These are phyloP conservation scores for Chlorella sorokiniana DNA, from an alignment of 139 green algal genomes.

Conservation along the genomic window DNA sequence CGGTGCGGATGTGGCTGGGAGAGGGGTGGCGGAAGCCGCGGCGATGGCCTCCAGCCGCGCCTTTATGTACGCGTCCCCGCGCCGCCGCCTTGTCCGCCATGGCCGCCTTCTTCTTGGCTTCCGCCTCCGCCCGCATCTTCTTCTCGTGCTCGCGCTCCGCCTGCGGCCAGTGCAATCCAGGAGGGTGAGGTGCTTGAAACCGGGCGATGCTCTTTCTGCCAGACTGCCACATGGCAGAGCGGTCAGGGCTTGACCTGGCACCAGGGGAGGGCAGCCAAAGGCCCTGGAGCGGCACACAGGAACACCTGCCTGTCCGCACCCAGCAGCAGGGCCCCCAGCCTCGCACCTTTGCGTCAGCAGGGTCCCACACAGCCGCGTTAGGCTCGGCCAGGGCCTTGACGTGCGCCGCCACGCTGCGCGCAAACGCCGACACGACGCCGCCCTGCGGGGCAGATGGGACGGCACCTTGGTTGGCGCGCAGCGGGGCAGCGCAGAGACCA, in stretches of 20 bases:
- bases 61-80: not conserved
- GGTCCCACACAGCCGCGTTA: slow-evolving; percentile 52
- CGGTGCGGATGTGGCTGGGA: too few relatives aligned
- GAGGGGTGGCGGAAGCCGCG: not conserved
- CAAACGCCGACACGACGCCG: slow-evolving; percentile 78
- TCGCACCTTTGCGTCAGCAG: slow-evolving; percentile 38
- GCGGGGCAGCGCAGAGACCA: too few relatives aligned
- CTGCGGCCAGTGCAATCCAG: not conserved
- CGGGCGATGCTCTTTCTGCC: too few relatives aligned
- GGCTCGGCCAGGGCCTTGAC: slow-evolving; percentile 71
- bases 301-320: too few relatives aligned
- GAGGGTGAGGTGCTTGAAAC: too few relatives aligned
- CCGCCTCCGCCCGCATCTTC: slow-evolving; percentile 11
- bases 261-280: too few relatives aligned
- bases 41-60: not conserved
- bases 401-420: slow-evolving; percentile 84
- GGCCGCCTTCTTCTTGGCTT: not conserved
- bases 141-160: slow-evolving; percentile 57
- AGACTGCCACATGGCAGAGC: too few relatives aligned
- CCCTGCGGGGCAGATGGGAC: slow-evolving; percentile 75
- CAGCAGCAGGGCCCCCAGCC: not conserved
- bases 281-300: too few relatives aligned
- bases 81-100: not conserved
- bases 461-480: not conserved
- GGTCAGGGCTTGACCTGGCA: too few relatives aligned